Percentiles rank a stretch among this genome's conserved stretches.
Evolutionary conservation across 176 grass and related monocot genomes (phyloP).

Genomic region (maize (Zea mays)): DNA sequence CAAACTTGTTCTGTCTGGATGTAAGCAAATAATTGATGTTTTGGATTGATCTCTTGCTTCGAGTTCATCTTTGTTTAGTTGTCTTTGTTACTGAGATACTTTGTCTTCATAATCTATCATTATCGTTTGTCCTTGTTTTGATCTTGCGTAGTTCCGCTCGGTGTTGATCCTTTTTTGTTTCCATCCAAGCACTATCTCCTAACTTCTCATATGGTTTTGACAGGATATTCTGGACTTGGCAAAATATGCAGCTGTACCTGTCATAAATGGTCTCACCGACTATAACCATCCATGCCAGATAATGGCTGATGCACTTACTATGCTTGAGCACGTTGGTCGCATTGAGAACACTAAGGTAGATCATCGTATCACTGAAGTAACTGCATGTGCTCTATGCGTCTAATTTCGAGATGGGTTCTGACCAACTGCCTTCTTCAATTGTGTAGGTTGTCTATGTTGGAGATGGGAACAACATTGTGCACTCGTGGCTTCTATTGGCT

Average conservation of each 20-base stretch:
- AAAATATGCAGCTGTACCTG: constrained; percentile 77
- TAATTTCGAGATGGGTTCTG: background rate
- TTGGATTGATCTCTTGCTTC: background rate
- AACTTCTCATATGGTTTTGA: constrained; percentile 39
- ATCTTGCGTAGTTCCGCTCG: background rate
- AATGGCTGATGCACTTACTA: constrained; percentile 99
- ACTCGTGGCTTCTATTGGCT: constrained; percentile 95
- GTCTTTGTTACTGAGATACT: background rate
- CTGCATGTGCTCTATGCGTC: background rate
- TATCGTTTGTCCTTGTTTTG: background rate
- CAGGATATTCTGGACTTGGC: constrained; percentile 98
- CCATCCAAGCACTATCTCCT: background rate
- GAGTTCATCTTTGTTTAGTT: constrained; percentile 5
- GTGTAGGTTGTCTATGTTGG: constrained; percentile 91
- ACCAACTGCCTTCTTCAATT: background rate
- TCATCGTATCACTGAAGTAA: background rate
- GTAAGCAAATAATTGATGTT: background rate
- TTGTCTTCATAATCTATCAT: constrained; percentile 11
- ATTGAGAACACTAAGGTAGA: constrained; percentile 87
- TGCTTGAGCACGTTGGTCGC: constrained; percentile 76
- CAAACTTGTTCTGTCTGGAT: background rate
- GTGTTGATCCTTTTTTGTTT: background rate
- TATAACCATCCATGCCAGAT: constrained; percentile 99
- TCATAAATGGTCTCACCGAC: constrained; percentile 91
- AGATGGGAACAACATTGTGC: constrained; percentile 96